Percentiles rank a stretch among this genome's conserved stretches.
Evolutionary conservation across 768 basidiomycete genomes (phyloP).

Genomic region (Suillus subaureus): DNA sequence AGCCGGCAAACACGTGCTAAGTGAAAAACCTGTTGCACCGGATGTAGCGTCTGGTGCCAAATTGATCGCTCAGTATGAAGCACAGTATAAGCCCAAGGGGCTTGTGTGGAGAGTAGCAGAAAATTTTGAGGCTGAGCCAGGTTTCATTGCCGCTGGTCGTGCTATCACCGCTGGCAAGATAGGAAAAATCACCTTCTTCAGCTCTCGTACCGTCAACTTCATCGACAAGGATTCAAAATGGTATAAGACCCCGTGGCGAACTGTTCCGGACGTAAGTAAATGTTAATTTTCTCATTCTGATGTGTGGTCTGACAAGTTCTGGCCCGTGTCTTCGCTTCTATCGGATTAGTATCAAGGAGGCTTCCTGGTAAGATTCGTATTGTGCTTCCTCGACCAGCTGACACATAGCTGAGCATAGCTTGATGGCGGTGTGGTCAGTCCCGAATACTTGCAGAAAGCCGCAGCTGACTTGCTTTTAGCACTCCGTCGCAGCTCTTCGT

Average conservation of each 20-base stretch:
- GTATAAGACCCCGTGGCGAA: slow-evolving; percentile 85
- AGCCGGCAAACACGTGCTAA: slow-evolving; percentile 86
- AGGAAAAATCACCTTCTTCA: slow-evolving; percentile 73
- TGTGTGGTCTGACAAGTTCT: slow-evolving; percentile 9
- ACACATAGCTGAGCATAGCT: slow-evolving; percentile 43
- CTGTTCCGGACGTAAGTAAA: slow-evolving; percentile 69
- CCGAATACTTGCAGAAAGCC: neutral
- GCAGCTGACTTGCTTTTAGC: slow-evolving; percentile 39
- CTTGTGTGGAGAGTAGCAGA: slow-evolving; percentile 83
- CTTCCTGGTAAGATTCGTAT: slow-evolving; percentile 63
- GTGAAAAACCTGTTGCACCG: slow-evolving; percentile 85
- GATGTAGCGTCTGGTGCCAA: slow-evolving; percentile 64
- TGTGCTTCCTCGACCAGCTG: neutral
- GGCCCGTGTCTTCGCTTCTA: neutral
- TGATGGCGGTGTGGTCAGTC: slow-evolving; percentile 75
- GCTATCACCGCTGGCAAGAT: slow-evolving; percentile 62
- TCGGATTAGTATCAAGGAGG: slow-evolving; percentile 70
- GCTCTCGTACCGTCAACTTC: slow-evolving; percentile 50
- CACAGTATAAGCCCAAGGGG: slow-evolving; percentile 63
- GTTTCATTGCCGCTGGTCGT: slow-evolving; percentile 42
- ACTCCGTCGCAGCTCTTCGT: slow-evolving; percentile 66
- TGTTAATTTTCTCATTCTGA: slow-evolving; percentile 26
- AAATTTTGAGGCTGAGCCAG: slow-evolving; percentile 73
- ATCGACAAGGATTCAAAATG: slow-evolving; percentile 68
- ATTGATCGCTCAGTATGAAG: slow-evolving; percentile 69